phyloP scores from a whole-genome alignment of 352 stramenopile species.

The Globisporangium heterothallicum region DNA sequence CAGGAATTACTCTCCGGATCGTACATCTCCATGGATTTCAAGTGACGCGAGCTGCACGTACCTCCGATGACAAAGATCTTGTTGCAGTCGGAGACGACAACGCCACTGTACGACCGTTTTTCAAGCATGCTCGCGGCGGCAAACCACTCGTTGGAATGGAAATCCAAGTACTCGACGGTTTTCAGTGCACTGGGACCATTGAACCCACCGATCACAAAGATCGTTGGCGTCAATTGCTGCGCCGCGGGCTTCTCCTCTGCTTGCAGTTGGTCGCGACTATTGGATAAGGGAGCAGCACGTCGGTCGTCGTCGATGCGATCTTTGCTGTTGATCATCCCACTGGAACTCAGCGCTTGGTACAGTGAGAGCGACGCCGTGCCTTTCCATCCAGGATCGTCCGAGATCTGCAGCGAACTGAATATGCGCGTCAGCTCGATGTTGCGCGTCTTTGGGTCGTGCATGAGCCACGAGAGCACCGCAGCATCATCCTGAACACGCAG shows the following conservation, averaged over 20 bases:
- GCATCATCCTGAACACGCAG: constrained; percentile 25
- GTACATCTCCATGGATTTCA: constrained; percentile 53
- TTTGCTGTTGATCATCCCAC: constrained; percentile 38
- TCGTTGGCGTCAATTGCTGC: constrained; percentile 30
- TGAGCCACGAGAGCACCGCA: constrained; percentile 42
- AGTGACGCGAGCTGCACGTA: constrained; percentile 46
- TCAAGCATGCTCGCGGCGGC: constrained; percentile 41
- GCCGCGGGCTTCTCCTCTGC: constrained; percentile 1
- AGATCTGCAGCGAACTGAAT: constrained; percentile 5
- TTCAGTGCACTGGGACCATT: constrained; percentile 52
- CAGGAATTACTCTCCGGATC: constrained; percentile 51
- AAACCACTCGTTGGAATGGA: constrained; percentile 55
- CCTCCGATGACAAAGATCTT: constrained; percentile 60
- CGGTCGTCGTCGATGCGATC: constrained; percentile 14
- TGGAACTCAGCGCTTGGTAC: constrained; percentile 18
- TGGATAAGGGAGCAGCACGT: no score
- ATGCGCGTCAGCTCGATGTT: constrained; percentile 24
- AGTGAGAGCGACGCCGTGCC: constrained; percentile 10
- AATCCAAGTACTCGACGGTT: constrained; percentile 64
- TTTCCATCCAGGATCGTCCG: constrained; percentile 2
- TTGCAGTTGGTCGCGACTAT: constrained; percentile 10
- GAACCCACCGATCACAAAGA: constrained; percentile 69
- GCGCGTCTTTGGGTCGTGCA: constrained; percentile 34
- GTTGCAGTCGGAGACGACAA: constrained; percentile 38
- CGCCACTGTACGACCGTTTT: constrained; percentile 57